Evolutionary conservation across 805 yeast genomes (phyloP), one percentile per base, ranked within the genome.

Genomic region (Candida loeiensis): DNA sequence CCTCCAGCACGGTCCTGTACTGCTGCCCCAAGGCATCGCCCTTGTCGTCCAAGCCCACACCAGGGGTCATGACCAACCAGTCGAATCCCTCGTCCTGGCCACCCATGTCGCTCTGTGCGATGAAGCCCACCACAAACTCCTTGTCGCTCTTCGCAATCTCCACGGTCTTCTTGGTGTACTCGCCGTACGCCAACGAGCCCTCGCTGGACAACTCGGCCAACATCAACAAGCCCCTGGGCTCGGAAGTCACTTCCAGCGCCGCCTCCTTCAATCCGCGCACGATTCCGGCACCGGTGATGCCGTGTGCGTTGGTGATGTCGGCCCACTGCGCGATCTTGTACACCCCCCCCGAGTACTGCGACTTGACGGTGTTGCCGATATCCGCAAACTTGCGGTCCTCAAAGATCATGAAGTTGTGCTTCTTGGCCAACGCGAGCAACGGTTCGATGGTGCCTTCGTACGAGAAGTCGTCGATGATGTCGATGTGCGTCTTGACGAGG

Each of bases 331-430:
- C 93, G 45, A 91, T 91, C 56, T 78, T 80, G 69, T 79, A 89
- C 8, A 87, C 82, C 33, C 99, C 99, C 27, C 95, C 87, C 22
- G 85, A 70, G 63, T 91, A 93, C 64, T 93, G 99, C 33, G 87
- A 77, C 66, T 91, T 90, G 40, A 93, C 99, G 1, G 99, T 93
- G 57, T 90, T 88, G 13, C 99, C 99, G 53, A 93, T 93, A 63
- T 93, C 99, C 17, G 99, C 99, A 64, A 93, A 93, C 66, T 93
- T 93, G 48, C 99, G 77, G 66, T 93, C 99, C 66, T 93, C 99
- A 58, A 93, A 93, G 49, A 93, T 83, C 73, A 93, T 66, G 56
- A 93, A 93, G 48, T 84, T 79, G 68, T 90, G 91, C 56, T 89
- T 88, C 51, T 77, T 67, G 15, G 96, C 78, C 22, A 93, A 69